phyloP scores from a whole-genome alignment of 306 rosid species.

The Castanea mollissima region DNA sequence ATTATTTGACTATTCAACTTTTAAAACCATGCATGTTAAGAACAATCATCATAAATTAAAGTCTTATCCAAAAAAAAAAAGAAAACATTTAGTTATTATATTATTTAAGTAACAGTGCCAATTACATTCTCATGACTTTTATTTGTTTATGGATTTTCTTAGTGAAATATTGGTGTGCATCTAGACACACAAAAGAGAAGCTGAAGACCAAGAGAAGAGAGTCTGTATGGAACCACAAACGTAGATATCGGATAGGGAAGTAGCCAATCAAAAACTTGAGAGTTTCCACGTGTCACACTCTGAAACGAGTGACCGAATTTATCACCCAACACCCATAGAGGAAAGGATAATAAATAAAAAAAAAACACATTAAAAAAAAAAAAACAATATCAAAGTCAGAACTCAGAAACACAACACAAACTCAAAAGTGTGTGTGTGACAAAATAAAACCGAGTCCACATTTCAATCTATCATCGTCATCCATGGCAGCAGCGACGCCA shows the following conservation, averaged over 20 bases:
- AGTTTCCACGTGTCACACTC: slow-evolving; percentile 51
- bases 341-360: slow-evolving; percentile 45
- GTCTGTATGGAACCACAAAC: slow-evolving; percentile 16
- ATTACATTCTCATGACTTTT: no score
- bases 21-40: no score
- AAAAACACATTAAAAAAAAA: slow-evolving; percentile 17
- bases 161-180: no score
- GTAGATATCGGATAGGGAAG: slow-evolving; percentile 70
- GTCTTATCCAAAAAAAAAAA: no score
- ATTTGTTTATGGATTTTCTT: no score
- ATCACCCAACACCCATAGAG: slow-evolving; percentile 3
- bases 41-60: no score
- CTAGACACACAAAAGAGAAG: not conserved
- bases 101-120: no score
- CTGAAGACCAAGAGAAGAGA: not conserved
- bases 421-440: not conserved
- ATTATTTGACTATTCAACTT: no score
- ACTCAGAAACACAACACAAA: not conserved
- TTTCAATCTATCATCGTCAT: not conserved
- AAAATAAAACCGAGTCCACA: not conserved
- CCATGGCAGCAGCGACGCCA: slow-evolving; percentile 51
- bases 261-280: slow-evolving; percentile 44
- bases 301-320: slow-evolving; percentile 14
- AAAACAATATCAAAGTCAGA: slow-evolving; percentile 11
- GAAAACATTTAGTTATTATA: no score